These are phyloP conservation scores for Zymoseptoria brevis DNA, from an alignment of 2,329 filamentous ascomycete species.

Conservation along the genomic window DNA sequence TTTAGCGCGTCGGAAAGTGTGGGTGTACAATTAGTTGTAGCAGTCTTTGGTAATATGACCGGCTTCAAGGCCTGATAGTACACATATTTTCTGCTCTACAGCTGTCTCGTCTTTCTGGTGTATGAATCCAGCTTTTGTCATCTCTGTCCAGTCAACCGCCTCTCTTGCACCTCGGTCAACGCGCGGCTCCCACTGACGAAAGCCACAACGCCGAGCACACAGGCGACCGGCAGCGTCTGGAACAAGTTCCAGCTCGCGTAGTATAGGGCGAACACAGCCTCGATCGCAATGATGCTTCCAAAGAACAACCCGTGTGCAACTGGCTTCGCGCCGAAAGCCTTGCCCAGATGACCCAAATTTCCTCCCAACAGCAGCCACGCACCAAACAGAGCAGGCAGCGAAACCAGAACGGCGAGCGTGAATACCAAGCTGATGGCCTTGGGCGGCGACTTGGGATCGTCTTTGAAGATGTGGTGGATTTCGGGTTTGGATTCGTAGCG, in stretches of 20 bases:
- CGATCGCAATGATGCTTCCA: conserved; percentile 77
- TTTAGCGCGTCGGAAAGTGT: neutral
- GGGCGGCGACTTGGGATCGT: conserved; percentile 71
- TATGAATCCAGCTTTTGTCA: conserved; percentile 29
- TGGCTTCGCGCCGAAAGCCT: conserved; percentile 68
- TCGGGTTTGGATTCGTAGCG: conserved; percentile 78
- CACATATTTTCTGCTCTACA: neutral
- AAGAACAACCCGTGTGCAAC: conserved; percentile 78
- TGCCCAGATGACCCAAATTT: conserved; percentile 69
- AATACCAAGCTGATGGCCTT: conserved; percentile 74
- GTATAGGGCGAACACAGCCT: conserved; percentile 90
- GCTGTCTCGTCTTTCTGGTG: neutral
- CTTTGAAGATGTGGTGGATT: conserved; percentile 85
- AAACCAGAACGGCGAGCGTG: conserved; percentile 60
- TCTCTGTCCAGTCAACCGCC: conserved; percentile 66
- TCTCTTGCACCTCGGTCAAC: conserved; percentile 82
- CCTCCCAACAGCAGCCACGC: conserved; percentile 72
- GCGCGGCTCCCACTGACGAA: conserved; percentile 86
- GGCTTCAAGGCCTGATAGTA: neutral
- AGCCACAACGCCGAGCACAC: conserved; percentile 59
- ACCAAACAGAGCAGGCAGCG: conserved; percentile 65
- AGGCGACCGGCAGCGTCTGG: conserved; percentile 69
- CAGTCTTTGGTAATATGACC: neutral
- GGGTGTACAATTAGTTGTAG: neutral
- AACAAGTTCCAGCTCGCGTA: conserved; percentile 89